Percentiles rank a stretch among this genome's conserved stretches.
Evolutionary conservation across 768 basidiomycete genomes (phyloP).

Genomic region (Termitomyces sp.): DNA sequence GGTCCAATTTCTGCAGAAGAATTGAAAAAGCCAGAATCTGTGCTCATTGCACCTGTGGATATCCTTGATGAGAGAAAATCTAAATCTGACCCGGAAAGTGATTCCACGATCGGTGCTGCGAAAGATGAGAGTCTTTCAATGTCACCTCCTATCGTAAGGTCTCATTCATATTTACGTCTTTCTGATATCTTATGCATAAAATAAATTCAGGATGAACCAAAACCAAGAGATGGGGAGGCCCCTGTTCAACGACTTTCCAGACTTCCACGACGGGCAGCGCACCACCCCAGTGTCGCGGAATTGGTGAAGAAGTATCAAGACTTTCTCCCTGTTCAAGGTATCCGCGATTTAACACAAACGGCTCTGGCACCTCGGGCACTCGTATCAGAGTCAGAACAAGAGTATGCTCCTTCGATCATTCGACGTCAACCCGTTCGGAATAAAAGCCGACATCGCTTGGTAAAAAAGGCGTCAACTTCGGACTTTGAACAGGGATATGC

Average conservation of each 20-base stretch:
- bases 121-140: slow-evolving; percentile 26
- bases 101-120: slow-evolving; percentile 76
- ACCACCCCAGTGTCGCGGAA: slow-evolving; percentile 75
- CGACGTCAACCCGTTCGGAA: slow-evolving; percentile 39
- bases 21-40: slow-evolving; percentile 2
- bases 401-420: slow-evolving; percentile 39
- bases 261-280: slow-evolving; percentile 55
- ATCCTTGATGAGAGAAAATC: slow-evolving; percentile 10
- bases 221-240: slow-evolving; percentile 19
- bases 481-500: slow-evolving; percentile 93
- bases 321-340: slow-evolving; percentile 66
- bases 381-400: slow-evolving; percentile 83
- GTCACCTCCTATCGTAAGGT: slow-evolving; percentile 23
- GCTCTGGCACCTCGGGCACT: slow-evolving; percentile 57
- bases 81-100: slow-evolving; percentile 72
- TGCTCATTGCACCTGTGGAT: slow-evolving; percentile 4
- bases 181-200: not conserved
- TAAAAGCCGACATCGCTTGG: slow-evolving; percentile 48
- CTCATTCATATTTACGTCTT: not conserved
- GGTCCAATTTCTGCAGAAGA: slow-evolving; percentile 1
- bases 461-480: slow-evolving; percentile 62
- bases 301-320: slow-evolving; percentile 81
- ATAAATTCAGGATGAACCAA: slow-evolving; percentile 15
- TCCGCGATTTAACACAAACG: slow-evolving; percentile 69
- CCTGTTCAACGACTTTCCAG: slow-evolving; percentile 44